Evolutionary conservation across 2,329 filamentous ascomycete genomes (phyloP), one percentile per base, ranked within the genome.

Genomic region (Pezizomycotina sp.): DNA sequence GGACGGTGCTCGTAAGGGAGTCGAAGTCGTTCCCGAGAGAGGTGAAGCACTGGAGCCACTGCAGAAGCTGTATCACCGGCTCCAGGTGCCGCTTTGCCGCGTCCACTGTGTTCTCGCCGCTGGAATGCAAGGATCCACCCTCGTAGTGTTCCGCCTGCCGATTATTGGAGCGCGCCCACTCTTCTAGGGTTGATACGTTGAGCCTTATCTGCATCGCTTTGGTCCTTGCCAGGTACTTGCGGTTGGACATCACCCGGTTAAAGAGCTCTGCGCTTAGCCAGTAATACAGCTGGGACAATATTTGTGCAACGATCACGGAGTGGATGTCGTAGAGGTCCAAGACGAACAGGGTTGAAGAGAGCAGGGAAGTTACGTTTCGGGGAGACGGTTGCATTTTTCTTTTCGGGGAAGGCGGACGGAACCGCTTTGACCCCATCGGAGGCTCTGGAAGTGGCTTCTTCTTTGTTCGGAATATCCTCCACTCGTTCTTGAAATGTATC

Each of bases 121-220:
- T 80, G 5, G 79, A 74, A 12, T 69, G 77, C 58, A 81, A 84
- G 34, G 86, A 84, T 12, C 86, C 86, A 49, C 83, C 77, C 56
- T 98, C 86, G 55, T 82, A 95, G 58, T 95, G 86, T 54, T 95
- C 89, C 1, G 89, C 83, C 49, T 91, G 77, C 18, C 89, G 72
- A 55, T 92, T 95, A 58, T 98, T 98, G 10, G 71, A 68, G 19
- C 86, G 70, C 1, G 89, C 86, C 89, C 89, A 98, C 53, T 98
- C 89, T 57, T 98, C 89, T 13, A 98, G 63, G 5, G 75, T 77
- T 1, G 89, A 95, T 5, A 98, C 74, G 55, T 98, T 98, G 84
- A 98, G 95, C 48, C 89, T 80, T 50, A 98, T 95, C 56, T 98
- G 89, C 89, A 98, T 98, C 3, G 89, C 89, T 58, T 98, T 98